Conservation (phyloP, 2,329 filamentous ascomycete species). For the Ophiosphaerella korrae region DNA sequence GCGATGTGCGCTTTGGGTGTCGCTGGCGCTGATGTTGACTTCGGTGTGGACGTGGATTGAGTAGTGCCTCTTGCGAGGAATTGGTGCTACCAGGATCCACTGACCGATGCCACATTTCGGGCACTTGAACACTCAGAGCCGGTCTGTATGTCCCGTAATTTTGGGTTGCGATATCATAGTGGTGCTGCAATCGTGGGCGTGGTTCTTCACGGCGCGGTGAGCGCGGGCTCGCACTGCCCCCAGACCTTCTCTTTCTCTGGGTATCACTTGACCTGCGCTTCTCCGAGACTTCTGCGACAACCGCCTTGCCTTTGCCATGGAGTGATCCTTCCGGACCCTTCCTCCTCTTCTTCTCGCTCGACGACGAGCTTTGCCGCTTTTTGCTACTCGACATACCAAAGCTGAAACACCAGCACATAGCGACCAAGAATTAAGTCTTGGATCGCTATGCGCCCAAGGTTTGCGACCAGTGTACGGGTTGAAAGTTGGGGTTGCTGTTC, state of each 20-base stretch:
- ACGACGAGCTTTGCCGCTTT: conserved; percentile 36
- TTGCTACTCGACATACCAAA: conserved; percentile 38
- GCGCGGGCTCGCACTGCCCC: conserved; percentile 27
- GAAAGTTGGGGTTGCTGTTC: conserved; percentile 19
- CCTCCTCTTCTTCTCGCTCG: conserved; percentile 37
- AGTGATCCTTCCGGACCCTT: conserved; percentile 29
- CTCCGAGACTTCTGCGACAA: conserved; percentile 33
- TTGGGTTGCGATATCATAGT: conserved; percentile 20
- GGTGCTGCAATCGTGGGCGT: conserved; percentile 24
- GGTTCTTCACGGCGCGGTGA: conserved; percentile 30
- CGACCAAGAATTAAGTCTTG: conserved; percentile 30
- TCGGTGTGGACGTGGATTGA: conserved; percentile 45
- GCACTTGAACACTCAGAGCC: conserved; percentile 31
- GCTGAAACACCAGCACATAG: conserved; percentile 47
- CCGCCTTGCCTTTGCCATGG: conserved; percentile 27
- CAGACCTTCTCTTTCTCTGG: conserved; percentile 30
- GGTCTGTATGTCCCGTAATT: conserved; percentile 27
- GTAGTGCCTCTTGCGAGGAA: conserved; percentile 42
- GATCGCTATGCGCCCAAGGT: conserved; percentile 33
- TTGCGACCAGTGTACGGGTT: conserved; percentile 19
- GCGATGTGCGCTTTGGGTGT: conserved; percentile 41
- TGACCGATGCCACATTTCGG: conserved; percentile 36
- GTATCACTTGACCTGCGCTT: conserved; percentile 39
- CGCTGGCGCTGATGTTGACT: conserved; percentile 38
- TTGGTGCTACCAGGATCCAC: conserved; percentile 29